Percentiles rank a stretch among this genome's conserved stretches.
Conservation (phyloP, 495 filamentous ascomycete genomes). For the Oidiodendron maius region DNA sequence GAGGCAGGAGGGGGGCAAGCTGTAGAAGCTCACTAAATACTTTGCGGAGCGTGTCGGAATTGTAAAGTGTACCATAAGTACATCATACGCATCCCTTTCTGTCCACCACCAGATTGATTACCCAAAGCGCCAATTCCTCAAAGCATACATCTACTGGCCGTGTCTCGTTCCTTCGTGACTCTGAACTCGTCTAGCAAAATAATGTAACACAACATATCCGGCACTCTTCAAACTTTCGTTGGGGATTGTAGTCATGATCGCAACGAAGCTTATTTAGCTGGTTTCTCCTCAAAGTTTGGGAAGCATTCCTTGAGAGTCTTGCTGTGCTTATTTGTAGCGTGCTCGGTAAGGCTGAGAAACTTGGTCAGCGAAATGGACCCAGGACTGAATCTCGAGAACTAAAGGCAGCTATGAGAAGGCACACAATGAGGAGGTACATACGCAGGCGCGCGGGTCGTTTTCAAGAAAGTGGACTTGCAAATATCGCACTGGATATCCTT, state of each 20-base stretch:
- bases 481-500: slow-evolving; percentile 50
- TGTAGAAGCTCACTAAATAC: slow-evolving; percentile 33
- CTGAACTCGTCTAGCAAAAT: neutral
- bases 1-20: slow-evolving; percentile 9
- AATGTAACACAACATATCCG: neutral
- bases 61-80: slow-evolving; percentile 9
- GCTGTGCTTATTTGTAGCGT: slow-evolving; percentile 51
- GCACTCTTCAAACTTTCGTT: neutral
- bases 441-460: slow-evolving; percentile 47
- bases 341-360: slow-evolving; percentile 36
- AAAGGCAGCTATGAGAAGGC: no score
- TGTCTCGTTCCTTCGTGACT: neutral
- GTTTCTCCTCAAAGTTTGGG: slow-evolving; percentile 31
- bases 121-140: slow-evolving; percentile 15
- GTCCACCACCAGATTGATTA: slow-evolving; percentile 10
- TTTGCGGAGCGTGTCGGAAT: neutral
- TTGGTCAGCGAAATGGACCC: no score
- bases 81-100: neutral
- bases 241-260: no score
- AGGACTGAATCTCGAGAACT: no score
- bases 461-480: slow-evolving; percentile 52
- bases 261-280: slow-evolving; percentile 7
- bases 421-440: no score
- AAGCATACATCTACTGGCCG: neutral
- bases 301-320: slow-evolving; percentile 47